Evolutionary conservation across 2,329 filamentous ascomycete genomes (phyloP), one percentile per base, ranked within the genome.

Genomic region (Phaeophleospora eucalypticola): DNA sequence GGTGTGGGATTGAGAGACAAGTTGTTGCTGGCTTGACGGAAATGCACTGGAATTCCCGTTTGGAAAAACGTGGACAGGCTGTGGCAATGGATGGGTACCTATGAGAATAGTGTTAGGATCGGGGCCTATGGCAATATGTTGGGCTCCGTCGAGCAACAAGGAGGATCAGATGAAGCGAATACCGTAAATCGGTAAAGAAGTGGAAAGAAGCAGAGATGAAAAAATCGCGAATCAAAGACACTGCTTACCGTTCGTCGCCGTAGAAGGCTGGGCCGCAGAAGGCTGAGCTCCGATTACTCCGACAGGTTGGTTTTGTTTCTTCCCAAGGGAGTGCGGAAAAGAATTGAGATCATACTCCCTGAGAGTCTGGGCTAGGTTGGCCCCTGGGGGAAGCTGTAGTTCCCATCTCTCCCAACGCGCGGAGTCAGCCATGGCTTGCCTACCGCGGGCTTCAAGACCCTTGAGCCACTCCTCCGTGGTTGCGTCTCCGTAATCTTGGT

Each of bases 401-500:
- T 83, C 81, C 81, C 85, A 91, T 58, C 82, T 84, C 62, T 89
- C 87, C 83, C 86, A 91, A 41, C 84, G 79, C 20, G 79, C 75
- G 21, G 80, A 76, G 61, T 86, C 81, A 9, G 72, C 74, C 56
- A 81, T 77, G 40, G 74, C 69, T 48, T 80, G 74, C 57, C 79
- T 79, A 8, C 86, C 84, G 48, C 80, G 76, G 20, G 70, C 71
- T 36, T 82, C 78, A 3, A 93, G 75, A 8, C 87, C 87, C 66
- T 90, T 90, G 21, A 82, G 73, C 87, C 87, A 93, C 65, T 90
- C 87, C 56, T 88, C 84, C n/a, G 72, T 68, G 57, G 80, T 79
- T 44, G 83, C 85, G 4, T 79, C 71, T 7, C 24, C 24, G 12
- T 7, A 29, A 7, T 6, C 24, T 12, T 29, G n/a, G n/a, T n/a